Conservation (phyloP, 345 rosid genomes). For the Xanthoceras sorbifolium region DNA sequence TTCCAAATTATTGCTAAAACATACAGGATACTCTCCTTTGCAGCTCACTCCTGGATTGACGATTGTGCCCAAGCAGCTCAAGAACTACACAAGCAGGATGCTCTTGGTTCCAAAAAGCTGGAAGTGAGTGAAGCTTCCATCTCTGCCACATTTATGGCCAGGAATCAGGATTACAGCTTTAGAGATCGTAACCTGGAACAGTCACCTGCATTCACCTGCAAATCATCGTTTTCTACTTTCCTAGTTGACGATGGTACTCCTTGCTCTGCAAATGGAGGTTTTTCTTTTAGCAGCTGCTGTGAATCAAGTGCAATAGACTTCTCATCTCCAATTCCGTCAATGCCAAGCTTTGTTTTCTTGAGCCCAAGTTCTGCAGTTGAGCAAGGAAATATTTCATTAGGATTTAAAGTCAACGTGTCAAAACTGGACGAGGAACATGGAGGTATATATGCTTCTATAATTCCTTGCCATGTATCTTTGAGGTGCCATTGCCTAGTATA, state of each 20-base stretch:
- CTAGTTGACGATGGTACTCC: slow-evolving; percentile 32
- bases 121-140: slow-evolving; percentile 47
- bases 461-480: slow-evolving; percentile 1
- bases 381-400: slow-evolving; percentile 20
- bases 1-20: slow-evolving; percentile 9
- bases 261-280: slow-evolving; percentile 38
- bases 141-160: slow-evolving; percentile 36
- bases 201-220: slow-evolving; percentile 42
- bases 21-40: slow-evolving; percentile 19
- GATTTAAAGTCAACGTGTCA: slow-evolving; percentile 12
- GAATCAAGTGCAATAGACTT: slow-evolving; percentile 41
- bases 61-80: slow-evolving; percentile 36
- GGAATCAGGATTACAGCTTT: slow-evolving; percentile 66
- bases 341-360: slow-evolving; percentile 76
- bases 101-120: slow-evolving; percentile 34
- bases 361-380: slow-evolving; percentile 38
- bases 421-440: slow-evolving; percentile 27
- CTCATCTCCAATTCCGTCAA: slow-evolving; percentile 48
- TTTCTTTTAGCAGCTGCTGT: slow-evolving; percentile 52
- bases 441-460: slow-evolving; percentile 38
- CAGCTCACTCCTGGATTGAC: slow-evolving; percentile 81
- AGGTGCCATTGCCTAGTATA: background rate
- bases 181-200: slow-evolving; percentile 32
- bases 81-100: slow-evolving; percentile 37
- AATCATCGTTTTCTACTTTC: slow-evolving; percentile 62